Evolutionary conservation across 2,329 filamentous ascomycete species (phyloP).

Genomic region (Ceratocystis lukuohia): DNA sequence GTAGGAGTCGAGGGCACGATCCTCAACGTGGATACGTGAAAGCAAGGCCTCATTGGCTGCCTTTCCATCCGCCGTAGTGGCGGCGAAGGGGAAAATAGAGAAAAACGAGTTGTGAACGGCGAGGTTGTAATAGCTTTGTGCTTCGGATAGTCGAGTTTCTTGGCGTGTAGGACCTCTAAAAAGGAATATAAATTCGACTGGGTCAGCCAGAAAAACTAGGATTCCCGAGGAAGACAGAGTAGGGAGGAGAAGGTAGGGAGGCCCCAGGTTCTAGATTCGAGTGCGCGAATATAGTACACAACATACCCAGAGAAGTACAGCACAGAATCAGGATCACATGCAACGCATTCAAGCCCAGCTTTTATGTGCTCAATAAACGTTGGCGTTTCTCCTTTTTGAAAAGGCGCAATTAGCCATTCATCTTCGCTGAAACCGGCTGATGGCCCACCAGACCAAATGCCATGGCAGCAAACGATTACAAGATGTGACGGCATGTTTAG

Average conservation of each 20-base stretch:
- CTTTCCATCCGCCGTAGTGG: background rate
- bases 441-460: slow-evolving; percentile 54
- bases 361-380: slow-evolving; percentile 69
- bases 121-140: slow-evolving; percentile 46
- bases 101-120: slow-evolving; percentile 37
- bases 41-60: slow-evolving; percentile 5
- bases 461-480: slow-evolving; percentile 74
- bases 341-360: slow-evolving; percentile 44
- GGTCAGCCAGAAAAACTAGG: background rate
- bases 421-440: slow-evolving; percentile 38
- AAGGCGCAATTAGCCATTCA: slow-evolving; percentile 62
- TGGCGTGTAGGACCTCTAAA: slow-evolving; percentile 48
- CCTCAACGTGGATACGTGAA: slow-evolving; percentile 46
- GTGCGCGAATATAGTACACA: slow-evolving; percentile 3
- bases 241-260: background rate
- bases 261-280: background rate
- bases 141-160: slow-evolving; percentile 45
- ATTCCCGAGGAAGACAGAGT: background rate
- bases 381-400: slow-evolving; percentile 63
- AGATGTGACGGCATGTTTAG: slow-evolving; percentile 37
- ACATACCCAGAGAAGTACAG: slow-evolving; percentile 61
- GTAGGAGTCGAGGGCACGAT: slow-evolving; percentile 68
- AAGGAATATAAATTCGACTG: background rate
- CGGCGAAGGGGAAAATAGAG: slow-evolving; percentile 25
- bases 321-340: slow-evolving; percentile 33